phyloP scores from a whole-genome alignment of 345 rosid species.

The Leavenworthia alabamica region DNA sequence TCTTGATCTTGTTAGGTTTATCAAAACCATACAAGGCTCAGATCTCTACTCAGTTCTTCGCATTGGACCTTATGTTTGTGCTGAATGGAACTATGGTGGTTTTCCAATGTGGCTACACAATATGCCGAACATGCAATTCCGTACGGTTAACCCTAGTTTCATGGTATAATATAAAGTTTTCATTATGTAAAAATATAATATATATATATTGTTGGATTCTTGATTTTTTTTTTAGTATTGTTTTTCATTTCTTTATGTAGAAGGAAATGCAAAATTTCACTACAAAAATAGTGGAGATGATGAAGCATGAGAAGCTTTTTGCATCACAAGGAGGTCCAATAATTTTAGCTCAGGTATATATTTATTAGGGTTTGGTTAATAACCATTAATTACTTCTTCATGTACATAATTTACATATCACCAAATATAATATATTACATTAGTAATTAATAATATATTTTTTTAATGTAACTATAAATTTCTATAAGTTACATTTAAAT shows the following conservation, averaged over 20 bases:
- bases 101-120: constrained; percentile 60
- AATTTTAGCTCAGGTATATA: background rate
- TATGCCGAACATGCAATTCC: constrained; percentile 28
- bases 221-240: background rate
- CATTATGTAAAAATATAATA: too few species aligned
- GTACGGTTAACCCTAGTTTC: constrained; percentile 37
- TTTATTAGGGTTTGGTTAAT: too few species aligned
- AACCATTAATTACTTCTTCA: background rate
- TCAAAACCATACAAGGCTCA: constrained; percentile 43
- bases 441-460: background rate
- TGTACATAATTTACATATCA: background rate
- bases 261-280: constrained; percentile 73
- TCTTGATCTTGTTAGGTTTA: constrained; percentile 48
- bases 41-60: constrained; percentile 54
- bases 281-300: constrained; percentile 49
- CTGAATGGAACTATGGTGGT: constrained; percentile 68
- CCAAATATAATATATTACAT: background rate
- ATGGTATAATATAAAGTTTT: constrained; percentile 30
- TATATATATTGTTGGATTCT: background rate
- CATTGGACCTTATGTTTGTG: constrained; percentile 71
- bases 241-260: constrained; percentile 6
- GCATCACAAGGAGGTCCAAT: constrained; percentile 83
- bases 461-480: background rate
- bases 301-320: constrained; percentile 51
- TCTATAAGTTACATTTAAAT: background rate